Conservation (phyloP, 2,329 filamentous ascomycete species). For the Beauveria sp. region DNA sequence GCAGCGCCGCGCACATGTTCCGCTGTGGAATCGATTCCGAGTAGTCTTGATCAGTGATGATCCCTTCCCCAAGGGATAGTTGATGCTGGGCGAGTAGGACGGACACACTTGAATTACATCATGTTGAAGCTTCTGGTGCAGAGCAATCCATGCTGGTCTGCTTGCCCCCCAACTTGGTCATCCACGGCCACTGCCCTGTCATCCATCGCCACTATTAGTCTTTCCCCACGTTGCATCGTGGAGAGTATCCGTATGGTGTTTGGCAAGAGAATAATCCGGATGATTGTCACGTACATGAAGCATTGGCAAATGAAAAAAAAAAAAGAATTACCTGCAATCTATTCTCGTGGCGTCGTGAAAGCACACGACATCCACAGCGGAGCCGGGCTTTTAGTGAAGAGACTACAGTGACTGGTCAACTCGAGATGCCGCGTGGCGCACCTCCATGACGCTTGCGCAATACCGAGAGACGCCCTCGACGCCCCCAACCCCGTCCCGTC, state of each 20-base stretch:
- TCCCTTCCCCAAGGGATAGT: neutral
- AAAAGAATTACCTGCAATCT: neutral
- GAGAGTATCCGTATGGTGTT: neutral
- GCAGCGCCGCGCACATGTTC: neutral
- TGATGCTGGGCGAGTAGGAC: neutral
- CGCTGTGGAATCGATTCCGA: neutral
- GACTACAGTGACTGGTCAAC: neutral
- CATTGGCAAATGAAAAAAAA: neutral
- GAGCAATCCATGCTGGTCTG: neutral
- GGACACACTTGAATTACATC: neutral
- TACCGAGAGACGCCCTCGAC: neutral
- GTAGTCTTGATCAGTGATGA: neutral
- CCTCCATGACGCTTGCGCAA: neutral
- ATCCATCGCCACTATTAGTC: neutral
- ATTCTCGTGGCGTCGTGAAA: neutral
- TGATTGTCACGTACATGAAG: neutral
- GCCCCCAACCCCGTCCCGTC: neutral
- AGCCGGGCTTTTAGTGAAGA: neutral
- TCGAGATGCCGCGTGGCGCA: constrained; percentile 6
- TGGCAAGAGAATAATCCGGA: neutral
- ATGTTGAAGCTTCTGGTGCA: neutral
- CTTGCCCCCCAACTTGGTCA: too few relatives aligned
- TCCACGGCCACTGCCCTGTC: neutral
- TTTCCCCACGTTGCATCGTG: neutral
- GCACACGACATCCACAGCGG: constrained; percentile 2